Conservation (phyloP, 441 rosid species). For the Aleurites moluccanus region DNA sequence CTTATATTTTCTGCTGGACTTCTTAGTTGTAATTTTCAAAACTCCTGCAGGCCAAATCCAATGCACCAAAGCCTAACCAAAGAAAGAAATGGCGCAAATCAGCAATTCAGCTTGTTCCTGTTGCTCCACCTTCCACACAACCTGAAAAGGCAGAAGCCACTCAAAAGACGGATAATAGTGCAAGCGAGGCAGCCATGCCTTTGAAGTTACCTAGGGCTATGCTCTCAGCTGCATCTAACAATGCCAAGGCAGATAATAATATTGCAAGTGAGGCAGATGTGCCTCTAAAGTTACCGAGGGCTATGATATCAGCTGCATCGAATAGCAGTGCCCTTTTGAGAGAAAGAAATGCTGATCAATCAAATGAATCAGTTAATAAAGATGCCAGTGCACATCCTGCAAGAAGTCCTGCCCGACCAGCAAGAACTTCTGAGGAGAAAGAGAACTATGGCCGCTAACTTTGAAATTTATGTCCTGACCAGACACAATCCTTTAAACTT, state of each 20-base stretch:
- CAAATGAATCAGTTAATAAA: conserved; percentile 40
- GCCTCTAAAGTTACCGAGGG: conserved; percentile 77
- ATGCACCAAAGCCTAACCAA: conserved; percentile 59
- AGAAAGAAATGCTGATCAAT: conserved; percentile 77
- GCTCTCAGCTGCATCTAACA: conserved; percentile 57
- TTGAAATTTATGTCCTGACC: background rate
- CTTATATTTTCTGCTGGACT: background rate
- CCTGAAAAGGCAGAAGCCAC: conserved; percentile 31
- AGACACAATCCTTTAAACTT: background rate
- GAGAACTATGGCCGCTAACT: conserved; percentile 58
- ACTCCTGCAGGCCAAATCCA: conserved; percentile 61
- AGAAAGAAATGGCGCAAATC: conserved; percentile 84
- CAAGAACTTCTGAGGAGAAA: conserved; percentile 65
- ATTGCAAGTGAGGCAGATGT: conserved; percentile 37
- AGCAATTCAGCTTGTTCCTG: conserved; percentile 72
- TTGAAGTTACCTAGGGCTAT: conserved; percentile 84
- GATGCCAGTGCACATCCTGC: conserved; percentile 36
- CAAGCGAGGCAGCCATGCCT: conserved; percentile 26
- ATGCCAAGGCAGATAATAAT: conserved; percentile 5
- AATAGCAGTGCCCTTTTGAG: conserved; percentile 60
- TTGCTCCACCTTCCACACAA: conserved; percentile 37
- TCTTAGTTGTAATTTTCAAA: background rate
- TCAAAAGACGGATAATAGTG: conserved; percentile 33
- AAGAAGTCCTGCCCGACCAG: conserved; percentile 46
- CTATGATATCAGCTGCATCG: conserved; percentile 65